phyloP scores from a whole-genome alignment of 345 rosid species.

The Gossypium thurberi region DNA sequence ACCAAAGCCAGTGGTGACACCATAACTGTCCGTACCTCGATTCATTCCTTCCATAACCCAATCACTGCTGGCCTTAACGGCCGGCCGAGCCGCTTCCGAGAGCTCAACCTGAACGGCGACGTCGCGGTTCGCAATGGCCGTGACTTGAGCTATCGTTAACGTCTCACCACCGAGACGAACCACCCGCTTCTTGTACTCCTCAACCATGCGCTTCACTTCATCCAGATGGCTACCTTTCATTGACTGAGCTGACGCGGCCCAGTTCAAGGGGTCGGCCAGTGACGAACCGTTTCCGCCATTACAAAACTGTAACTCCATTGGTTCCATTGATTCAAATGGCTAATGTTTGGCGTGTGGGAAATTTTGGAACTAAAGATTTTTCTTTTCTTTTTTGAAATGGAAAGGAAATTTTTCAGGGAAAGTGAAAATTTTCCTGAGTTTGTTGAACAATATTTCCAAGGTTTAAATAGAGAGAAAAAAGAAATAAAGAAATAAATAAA shows the following conservation, averaged over 20 bases:
- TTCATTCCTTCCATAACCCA: constrained; percentile 84
- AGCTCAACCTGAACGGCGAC: constrained; percentile 33
- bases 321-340: constrained; percentile 8
- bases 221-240: constrained; percentile 80
- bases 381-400: not conserved
- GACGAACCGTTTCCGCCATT: constrained; percentile 13
- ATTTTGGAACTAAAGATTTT: not conserved
- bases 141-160: constrained; percentile 76
- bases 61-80: constrained; percentile 69
- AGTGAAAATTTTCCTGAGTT: constrained; percentile 28
- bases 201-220: constrained; percentile 73
- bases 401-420: constrained; percentile 23
- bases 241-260: constrained; percentile 67
- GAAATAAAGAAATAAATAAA: not conserved
- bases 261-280: constrained; percentile 53
- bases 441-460: not conserved
- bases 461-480: constrained; percentile 21
- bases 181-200: constrained; percentile 48
- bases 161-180: constrained; percentile 66
- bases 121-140: constrained; percentile 37
- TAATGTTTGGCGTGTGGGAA: not conserved
- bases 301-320: not conserved
- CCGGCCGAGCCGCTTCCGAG: constrained; percentile 46
- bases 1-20: constrained; percentile 75
- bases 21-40: constrained; percentile 64